Evolutionary conservation across 2,329 filamentous ascomycete genomes (phyloP), one percentile per base, ranked within the genome.

Genomic region (Aspergillus brasiliensis): DNA sequence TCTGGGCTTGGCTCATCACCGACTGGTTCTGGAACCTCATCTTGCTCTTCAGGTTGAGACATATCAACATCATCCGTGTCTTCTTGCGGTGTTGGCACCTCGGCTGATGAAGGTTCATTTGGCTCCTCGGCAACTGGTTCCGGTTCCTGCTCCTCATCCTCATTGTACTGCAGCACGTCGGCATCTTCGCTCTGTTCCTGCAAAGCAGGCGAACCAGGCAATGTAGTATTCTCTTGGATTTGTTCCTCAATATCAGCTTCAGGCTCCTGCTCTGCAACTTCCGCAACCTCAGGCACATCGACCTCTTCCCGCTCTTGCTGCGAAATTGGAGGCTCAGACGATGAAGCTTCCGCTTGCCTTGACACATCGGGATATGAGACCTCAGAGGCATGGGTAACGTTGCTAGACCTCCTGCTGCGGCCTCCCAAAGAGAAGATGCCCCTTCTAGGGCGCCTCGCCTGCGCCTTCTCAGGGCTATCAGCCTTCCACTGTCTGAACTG

Each of bases 401-500:
- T 54, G 23, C 67, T 67, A 21, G 56, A 38, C 27, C 60, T 61
- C 31, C 66, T 69, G 15, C 66, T 69, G 15, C 62, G 65, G 11
- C 72, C 72, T 17, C 64, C 70, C 47, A 76, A 67, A 6, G 76
- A 78, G 62, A 78, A 78, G 44, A 77, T 67, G 37, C 59, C 73
- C 60, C 65, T 72, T 47, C 52, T 74, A 34, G 64, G 67, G 57
- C 65, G 66, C 21, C 46, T 67, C 56, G 62, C 67, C 70, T 67
- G 62, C 67, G 57, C 56, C 51, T 73, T 72, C 63, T 83, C 69
- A 2, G 86, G 86, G 63, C 85, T 89, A 23, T 80, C 80, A 1
- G 88, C 81, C 63, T 83, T 82, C 89, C 89, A 91, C 23, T 82
- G 80, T 60, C 79, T 82, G 4, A 91, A 76, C 67, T 88, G 83